phyloP scores from a whole-genome alignment of 2,329 filamentous ascomycete genomes.

The Fusarium continuum region DNA sequence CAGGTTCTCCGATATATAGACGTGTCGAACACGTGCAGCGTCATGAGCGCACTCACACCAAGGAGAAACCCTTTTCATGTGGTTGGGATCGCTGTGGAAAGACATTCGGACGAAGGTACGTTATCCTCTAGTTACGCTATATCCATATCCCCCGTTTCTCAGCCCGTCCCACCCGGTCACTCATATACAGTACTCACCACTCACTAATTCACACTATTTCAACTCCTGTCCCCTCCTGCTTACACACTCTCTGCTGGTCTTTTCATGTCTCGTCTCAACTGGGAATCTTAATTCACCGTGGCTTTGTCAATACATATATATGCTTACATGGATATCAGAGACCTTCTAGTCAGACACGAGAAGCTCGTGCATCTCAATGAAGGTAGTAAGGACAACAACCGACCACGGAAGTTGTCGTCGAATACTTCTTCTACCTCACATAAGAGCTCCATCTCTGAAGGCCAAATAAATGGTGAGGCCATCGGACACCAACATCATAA shows the following conservation, averaged over 20 bases:
- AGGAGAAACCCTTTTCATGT: slow-evolving; percentile 71
- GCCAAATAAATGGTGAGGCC: slow-evolving; percentile 57
- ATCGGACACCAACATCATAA: slow-evolving; percentile 53
- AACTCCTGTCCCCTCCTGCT: slow-evolving; percentile 6
- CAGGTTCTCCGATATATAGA: slow-evolving; percentile 49
- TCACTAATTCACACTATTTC: slow-evolving; percentile 24
- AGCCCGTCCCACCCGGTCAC: slow-evolving; percentile 27
- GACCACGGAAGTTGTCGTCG: slow-evolving; percentile 62
- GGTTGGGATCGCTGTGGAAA: slow-evolving; percentile 68
- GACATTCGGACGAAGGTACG: slow-evolving; percentile 70
- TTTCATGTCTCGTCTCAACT: background rate
- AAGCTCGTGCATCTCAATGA: slow-evolving; percentile 72
- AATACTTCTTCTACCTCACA: slow-evolving; percentile 53
- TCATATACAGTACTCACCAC: slow-evolving; percentile 27
- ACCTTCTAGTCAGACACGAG: slow-evolving; percentile 70
- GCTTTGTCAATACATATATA: slow-evolving; percentile 24
- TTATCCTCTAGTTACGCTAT: slow-evolving; percentile 41
- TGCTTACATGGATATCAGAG: slow-evolving; percentile 71
- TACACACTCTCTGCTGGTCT: background rate
- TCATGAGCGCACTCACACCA: slow-evolving; percentile 71
- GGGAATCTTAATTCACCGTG: background rate
- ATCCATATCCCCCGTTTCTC: slow-evolving; percentile 31
- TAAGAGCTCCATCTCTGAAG: slow-evolving; percentile 58
- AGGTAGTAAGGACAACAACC: slow-evolving; percentile 62
- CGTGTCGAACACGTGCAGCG: slow-evolving; percentile 72